phyloP scores from a whole-genome alignment of 2,329 filamentous ascomycete species.

The Apiospora koreana region DNA sequence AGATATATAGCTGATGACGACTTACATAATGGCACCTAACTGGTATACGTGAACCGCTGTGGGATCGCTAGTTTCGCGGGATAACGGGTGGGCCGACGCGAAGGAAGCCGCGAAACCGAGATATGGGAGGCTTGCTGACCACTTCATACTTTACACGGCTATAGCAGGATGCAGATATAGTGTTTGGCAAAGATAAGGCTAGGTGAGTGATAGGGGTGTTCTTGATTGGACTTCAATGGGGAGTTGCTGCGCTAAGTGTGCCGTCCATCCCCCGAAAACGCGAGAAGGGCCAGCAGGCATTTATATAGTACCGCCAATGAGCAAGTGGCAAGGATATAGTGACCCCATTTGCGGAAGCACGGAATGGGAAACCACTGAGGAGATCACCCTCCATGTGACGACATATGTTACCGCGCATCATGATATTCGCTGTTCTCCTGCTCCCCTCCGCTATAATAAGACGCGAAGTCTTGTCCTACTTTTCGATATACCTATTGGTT shows the following conservation, averaged over 20 bases:
- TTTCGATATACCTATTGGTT: background rate
- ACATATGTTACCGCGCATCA: background rate
- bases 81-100: background rate
- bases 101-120: background rate
- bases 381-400: background rate
- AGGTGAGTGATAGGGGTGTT: background rate
- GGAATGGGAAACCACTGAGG: background rate
- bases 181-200: background rate
- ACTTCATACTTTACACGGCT: background rate
- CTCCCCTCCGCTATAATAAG: background rate
- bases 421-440: background rate
- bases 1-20: no score
- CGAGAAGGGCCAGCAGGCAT: background rate
- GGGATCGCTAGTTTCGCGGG: background rate
- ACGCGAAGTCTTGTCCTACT: background rate
- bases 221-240: background rate
- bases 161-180: background rate
- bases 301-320: conserved; percentile 1
- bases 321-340: background rate
- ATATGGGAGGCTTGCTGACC: background rate
- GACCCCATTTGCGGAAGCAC: background rate
- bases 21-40: background rate
- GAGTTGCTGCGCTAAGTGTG: background rate
- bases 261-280: background rate
- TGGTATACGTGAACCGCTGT: background rate